These are phyloP conservation scores for Mycena galericulata DNA, from an alignment of 768 basidiomycete species.

Conservation along the genomic window DNA sequence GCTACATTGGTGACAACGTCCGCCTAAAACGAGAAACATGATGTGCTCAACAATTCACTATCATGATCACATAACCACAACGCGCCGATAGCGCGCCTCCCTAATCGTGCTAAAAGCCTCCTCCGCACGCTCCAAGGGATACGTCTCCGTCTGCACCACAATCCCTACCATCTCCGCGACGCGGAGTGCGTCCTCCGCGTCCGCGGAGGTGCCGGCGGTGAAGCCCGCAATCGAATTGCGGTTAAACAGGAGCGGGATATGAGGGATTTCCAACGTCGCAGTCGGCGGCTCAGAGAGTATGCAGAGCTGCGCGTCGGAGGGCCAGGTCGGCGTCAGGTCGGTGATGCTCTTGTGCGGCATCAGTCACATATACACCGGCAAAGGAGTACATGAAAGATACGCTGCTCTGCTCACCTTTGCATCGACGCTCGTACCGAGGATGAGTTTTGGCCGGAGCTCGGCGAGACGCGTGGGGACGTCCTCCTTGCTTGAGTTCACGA, in stretches of 20 bases:
- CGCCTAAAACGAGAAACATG: no score
- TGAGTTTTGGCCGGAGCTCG: slow-evolving; percentile 53
- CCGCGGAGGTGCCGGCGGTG: slow-evolving; percentile 29
- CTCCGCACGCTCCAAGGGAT: slow-evolving; percentile 26
- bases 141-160: slow-evolving; percentile 21
- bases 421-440: slow-evolving; percentile 48
- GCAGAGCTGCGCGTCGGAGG: slow-evolving; percentile 28
- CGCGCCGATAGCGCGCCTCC: slow-evolving; percentile 21
- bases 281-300: background rate
- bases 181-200: slow-evolving; percentile 24
- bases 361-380: background rate
- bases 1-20: no score
- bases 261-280: slow-evolving; percentile 7
- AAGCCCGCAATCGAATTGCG: slow-evolving; percentile 41
- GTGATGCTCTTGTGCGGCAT: slow-evolving; percentile 11
- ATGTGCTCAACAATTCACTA: no score
- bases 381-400: background rate
- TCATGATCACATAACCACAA: slow-evolving; percentile 16
- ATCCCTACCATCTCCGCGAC: slow-evolving; percentile 26
- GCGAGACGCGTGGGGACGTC: slow-evolving; percentile 46
- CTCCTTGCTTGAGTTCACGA: slow-evolving; percentile 47
- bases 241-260: slow-evolving; percentile 32
- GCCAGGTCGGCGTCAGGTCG: slow-evolving; percentile 29
- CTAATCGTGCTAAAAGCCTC: slow-evolving; percentile 24
- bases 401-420: slow-evolving; percentile 8